These are phyloP conservation scores for Phytophthora tubulina DNA, from an alignment of 352 stramenopile species.

Conservation along the genomic window DNA sequence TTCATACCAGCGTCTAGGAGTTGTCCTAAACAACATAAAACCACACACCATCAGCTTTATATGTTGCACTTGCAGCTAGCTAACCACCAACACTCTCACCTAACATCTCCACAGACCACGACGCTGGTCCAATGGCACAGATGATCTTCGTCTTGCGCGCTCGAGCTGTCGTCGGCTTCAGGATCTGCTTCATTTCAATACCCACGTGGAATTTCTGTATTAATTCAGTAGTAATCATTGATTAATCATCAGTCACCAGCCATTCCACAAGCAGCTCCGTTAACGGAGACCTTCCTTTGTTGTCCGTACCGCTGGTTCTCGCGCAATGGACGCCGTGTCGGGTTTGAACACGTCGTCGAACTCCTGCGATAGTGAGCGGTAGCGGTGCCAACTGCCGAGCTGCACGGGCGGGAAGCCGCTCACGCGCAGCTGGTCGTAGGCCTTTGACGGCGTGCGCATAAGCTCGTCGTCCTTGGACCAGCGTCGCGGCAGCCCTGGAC, in stretches of 20 bases:
- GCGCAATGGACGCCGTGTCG: slow-evolving; percentile 47
- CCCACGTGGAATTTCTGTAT: slow-evolving; percentile 75
- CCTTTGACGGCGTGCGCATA: slow-evolving; percentile 28
- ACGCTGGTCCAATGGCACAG: slow-evolving; percentile 98
- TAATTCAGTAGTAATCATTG: neutral
- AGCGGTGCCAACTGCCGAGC: slow-evolving; percentile 72
- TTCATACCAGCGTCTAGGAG: slow-evolving; percentile 95
- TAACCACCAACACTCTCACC: slow-evolving; percentile 53
- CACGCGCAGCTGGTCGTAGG: slow-evolving; percentile 50
- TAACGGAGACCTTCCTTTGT: slow-evolving; percentile 10
- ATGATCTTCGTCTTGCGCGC: slow-evolving; percentile 98
- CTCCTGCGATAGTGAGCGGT: slow-evolving; percentile 72
- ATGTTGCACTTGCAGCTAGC: neutral
- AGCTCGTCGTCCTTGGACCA: slow-evolving; percentile 43
- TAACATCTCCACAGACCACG: slow-evolving; percentile 96
- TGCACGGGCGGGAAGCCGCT: slow-evolving; percentile 67
- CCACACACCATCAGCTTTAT: slow-evolving; percentile 4
- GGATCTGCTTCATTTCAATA: slow-evolving; percentile 77
- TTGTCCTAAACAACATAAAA: slow-evolving; percentile 47
- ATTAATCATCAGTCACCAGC: slow-evolving; percentile 8
- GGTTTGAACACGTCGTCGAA: slow-evolving; percentile 55
- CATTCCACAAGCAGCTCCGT: slow-evolving; percentile 10
- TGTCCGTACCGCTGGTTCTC: slow-evolving; percentile 45
- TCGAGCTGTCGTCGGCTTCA: slow-evolving; percentile 57
- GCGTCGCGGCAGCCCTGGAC: slow-evolving; percentile 22